Percentiles rank a stretch among this genome's conserved stretches.
These are phyloP conservation scores for Trypanosoma scelopori DNA, from an alignment of 208 protist genomes.

Conservation along the genomic window DNA sequence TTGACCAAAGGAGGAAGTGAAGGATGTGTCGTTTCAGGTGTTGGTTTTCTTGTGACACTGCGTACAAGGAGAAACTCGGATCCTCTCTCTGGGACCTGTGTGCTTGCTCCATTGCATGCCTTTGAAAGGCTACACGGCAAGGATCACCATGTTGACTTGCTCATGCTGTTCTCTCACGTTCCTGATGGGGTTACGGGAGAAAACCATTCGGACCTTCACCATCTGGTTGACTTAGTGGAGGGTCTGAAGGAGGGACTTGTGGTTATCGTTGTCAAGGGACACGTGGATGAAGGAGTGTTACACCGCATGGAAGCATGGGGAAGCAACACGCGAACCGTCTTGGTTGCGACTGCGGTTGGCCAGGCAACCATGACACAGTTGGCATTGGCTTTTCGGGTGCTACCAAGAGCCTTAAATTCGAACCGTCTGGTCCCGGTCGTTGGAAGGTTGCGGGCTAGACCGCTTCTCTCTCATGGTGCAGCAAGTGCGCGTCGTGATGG, in stretches of 20 bases:
- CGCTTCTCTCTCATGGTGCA: slow-evolving; percentile 3
- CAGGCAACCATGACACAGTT: slow-evolving; percentile 52
- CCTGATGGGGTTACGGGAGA: slow-evolving; percentile 16
- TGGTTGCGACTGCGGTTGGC: slow-evolving; percentile 53
- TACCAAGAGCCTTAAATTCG: slow-evolving; percentile 34
- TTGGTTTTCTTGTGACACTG: slow-evolving; percentile 18
- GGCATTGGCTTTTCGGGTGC: slow-evolving; percentile 40
- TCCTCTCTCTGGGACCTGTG: slow-evolving; percentile 7
- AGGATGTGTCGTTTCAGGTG: slow-evolving; percentile 25
- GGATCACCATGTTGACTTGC: slow-evolving; percentile 27
- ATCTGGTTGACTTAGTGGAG: slow-evolving; percentile 13
- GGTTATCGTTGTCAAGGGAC: slow-evolving; percentile 43
- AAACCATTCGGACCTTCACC: slow-evolving; percentile 5
- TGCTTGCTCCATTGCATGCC: slow-evolving; percentile 12
- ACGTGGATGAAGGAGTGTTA: slow-evolving; percentile 35
- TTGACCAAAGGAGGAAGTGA: slow-evolving; percentile 1
- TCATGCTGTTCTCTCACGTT: slow-evolving; percentile 47
- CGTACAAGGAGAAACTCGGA: background rate
- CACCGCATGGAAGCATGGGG: slow-evolving; percentile 48
- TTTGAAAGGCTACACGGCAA: slow-evolving; percentile 14
- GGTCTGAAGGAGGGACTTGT: slow-evolving; percentile 27
- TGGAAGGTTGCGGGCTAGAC: slow-evolving; percentile 8
- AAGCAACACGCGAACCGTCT: slow-evolving; percentile 31
- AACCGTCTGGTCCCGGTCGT: background rate
- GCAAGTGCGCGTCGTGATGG: background rate